These are phyloP conservation scores for Phaeosphaeriaceae sp. DNA, from an alignment of 2,329 filamentous ascomycete genomes.

Conservation along the genomic window DNA sequence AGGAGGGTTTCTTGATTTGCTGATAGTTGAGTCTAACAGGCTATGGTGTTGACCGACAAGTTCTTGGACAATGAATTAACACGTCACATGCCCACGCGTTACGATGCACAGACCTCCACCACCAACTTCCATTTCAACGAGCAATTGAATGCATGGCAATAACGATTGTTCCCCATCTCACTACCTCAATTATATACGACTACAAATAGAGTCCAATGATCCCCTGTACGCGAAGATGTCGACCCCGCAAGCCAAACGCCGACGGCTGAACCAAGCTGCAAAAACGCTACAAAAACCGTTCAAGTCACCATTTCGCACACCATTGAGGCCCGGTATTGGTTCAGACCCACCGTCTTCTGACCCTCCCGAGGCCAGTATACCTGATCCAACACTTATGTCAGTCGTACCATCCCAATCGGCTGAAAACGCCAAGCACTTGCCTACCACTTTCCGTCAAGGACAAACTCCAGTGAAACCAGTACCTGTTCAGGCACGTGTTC, in stretches of 20 bases:
- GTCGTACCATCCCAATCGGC: background rate
- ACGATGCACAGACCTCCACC: no score
- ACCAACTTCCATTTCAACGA: no score
- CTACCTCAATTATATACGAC: background rate
- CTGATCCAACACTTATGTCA: background rate
- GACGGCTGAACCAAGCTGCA: slow-evolving; percentile 64
- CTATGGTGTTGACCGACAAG: no score
- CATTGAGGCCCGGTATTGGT: slow-evolving; percentile 35
- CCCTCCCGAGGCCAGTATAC: slow-evolving; percentile 19
- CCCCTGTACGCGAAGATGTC: slow-evolving; percentile 47
- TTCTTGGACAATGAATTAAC: no score
- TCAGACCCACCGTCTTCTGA: slow-evolving; percentile 36
- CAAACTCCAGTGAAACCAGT: slow-evolving; percentile 7
- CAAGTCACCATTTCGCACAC: slow-evolving; percentile 69
- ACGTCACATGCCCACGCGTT: no score
- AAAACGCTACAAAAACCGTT: slow-evolving; percentile 72
- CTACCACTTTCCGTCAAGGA: background rate
- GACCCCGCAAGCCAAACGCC: slow-evolving; percentile 65
- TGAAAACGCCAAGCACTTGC: background rate
- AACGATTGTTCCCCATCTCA: no score
- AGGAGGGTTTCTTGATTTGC: no score
- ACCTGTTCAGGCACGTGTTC: slow-evolving; percentile 6
- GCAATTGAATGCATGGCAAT: no score
- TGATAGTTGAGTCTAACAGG: no score
- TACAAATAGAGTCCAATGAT: slow-evolving; percentile 13